These are phyloP conservation scores for Chrysoporthe cubensis DNA, from an alignment of 2,329 filamentous ascomycete genomes.

Conservation along the genomic window DNA sequence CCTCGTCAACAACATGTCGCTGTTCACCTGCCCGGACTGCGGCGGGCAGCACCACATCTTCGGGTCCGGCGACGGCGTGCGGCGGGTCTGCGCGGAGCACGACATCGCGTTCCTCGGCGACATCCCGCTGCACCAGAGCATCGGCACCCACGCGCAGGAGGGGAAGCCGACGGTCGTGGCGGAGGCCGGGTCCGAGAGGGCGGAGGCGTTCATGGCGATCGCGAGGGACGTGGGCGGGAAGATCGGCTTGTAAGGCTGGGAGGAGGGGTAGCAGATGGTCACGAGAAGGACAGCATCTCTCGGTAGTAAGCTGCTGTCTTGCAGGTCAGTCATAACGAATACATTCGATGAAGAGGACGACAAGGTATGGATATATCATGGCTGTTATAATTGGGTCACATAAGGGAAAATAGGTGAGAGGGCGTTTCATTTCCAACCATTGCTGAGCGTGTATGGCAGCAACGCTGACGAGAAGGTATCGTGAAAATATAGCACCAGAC, in stretches of 20 bases:
- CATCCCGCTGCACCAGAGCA: slow-evolving; percentile 82
- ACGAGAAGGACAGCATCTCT: background rate
- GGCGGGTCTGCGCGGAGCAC: slow-evolving; percentile 70
- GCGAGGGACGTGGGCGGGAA: slow-evolving; percentile 59
- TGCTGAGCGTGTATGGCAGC: too few relatives aligned
- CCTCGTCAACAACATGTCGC: slow-evolving; percentile 89
- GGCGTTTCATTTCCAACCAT: too few relatives aligned
- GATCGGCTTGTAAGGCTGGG: slow-evolving; percentile 42
- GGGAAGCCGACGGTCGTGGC: slow-evolving; percentile 90
- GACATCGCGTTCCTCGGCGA: slow-evolving; percentile 83
- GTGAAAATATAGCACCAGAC: too few relatives aligned
- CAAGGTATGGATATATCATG: too few relatives aligned
- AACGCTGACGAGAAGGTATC: too few relatives aligned
- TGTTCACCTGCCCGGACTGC: slow-evolving; percentile 82
- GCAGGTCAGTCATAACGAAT: too few relatives aligned
- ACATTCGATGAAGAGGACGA: too few relatives aligned
- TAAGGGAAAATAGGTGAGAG: too few relatives aligned
- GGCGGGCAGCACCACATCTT: slow-evolving; percentile 76
- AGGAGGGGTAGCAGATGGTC: background rate
- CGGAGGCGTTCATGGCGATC: slow-evolving; percentile 72
- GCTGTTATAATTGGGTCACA: too few relatives aligned
- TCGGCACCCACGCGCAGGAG: slow-evolving; percentile 84
- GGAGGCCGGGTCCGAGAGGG: slow-evolving; percentile 76
- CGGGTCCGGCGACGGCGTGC: slow-evolving; percentile 67
- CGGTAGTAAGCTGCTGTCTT: too few relatives aligned